phyloP scores from a whole-genome alignment of 2,329 filamentous ascomycete species.

The Clonostachys solani region DNA sequence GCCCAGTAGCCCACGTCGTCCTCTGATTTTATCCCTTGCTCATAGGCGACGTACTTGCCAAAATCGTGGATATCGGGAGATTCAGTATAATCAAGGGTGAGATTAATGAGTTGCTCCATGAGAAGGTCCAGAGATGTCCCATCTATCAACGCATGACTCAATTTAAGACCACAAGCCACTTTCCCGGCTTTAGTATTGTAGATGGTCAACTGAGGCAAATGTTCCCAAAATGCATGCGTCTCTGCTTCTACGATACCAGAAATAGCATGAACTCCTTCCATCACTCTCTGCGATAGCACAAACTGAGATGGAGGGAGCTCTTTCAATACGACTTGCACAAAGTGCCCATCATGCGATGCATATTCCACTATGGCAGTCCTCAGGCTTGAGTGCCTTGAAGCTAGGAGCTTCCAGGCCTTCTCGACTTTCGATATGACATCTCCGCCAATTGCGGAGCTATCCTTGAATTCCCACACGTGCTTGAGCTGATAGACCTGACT shows the following conservation, averaged over 20 bases:
- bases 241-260: neutral
- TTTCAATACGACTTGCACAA: slow-evolving; percentile 25
- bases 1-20: slow-evolving; percentile 7
- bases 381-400: slow-evolving; percentile 19
- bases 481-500: slow-evolving; percentile 15
- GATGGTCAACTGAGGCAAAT: slow-evolving; percentile 7
- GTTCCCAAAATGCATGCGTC: slow-evolving; percentile 5
- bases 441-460: no score
- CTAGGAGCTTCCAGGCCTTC: slow-evolving; percentile 37
- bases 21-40: no score
- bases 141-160: slow-evolving; percentile 1
- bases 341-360: slow-evolving; percentile 6
- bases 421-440: slow-evolving; percentile 15
- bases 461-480: slow-evolving; percentile 22
- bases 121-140: slow-evolving; percentile 1
- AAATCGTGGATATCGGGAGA: no score
- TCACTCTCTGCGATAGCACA: no score
- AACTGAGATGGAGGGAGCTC: no score
- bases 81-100: neutral
- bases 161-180: neutral
- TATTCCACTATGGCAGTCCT: slow-evolving; percentile 25
- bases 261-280: neutral
- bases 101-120: neutral
- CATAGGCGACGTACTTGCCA: no score
- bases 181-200: slow-evolving; percentile 3